phyloP scores from a whole-genome alignment of 2,329 filamentous ascomycete genomes.

The Scedosporium boydii region DNA sequence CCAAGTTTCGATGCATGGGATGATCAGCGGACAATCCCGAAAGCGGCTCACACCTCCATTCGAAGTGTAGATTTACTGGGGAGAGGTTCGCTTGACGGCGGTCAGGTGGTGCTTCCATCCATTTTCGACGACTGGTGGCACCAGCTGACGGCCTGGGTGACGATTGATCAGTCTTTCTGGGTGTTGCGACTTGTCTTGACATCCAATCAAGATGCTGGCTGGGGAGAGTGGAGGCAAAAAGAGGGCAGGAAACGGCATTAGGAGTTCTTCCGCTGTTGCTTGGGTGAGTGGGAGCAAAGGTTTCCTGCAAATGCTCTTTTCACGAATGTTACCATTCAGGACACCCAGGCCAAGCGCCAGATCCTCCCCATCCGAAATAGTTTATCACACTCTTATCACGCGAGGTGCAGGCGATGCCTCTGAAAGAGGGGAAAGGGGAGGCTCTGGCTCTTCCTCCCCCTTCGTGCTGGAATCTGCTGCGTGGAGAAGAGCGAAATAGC shows the following conservation, averaged over 20 bases:
- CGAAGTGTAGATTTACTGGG: neutral
- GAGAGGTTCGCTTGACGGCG: neutral
- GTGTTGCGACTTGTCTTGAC: too few relatives aligned
- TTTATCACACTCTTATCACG: neutral
- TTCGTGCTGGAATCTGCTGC: neutral
- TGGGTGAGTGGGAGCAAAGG: neutral
- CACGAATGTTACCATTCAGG: neutral
- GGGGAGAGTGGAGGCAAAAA: neutral
- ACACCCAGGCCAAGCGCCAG: neutral
- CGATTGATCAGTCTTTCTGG: neutral
- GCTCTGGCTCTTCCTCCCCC: neutral
- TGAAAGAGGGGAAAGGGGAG: neutral
- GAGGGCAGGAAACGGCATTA: neutral
- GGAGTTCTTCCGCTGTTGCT: neutral
- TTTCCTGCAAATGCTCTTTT: neutral
- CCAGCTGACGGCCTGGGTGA: neutral
- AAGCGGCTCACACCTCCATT: neutral
- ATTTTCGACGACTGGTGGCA: neutral
- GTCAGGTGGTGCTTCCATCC: too few relatives aligned
- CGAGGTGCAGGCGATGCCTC: neutral
- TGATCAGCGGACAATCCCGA: slow-evolving; percentile 5
- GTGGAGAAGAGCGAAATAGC: neutral
- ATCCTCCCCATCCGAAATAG: neutral
- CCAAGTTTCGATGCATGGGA: neutral
- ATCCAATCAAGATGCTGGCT: too few relatives aligned